Evolutionary conservation across 345 rosid genomes (phyloP), one percentile per base, ranked within the genome.

Genomic region (Heritiera fomes): DNA sequence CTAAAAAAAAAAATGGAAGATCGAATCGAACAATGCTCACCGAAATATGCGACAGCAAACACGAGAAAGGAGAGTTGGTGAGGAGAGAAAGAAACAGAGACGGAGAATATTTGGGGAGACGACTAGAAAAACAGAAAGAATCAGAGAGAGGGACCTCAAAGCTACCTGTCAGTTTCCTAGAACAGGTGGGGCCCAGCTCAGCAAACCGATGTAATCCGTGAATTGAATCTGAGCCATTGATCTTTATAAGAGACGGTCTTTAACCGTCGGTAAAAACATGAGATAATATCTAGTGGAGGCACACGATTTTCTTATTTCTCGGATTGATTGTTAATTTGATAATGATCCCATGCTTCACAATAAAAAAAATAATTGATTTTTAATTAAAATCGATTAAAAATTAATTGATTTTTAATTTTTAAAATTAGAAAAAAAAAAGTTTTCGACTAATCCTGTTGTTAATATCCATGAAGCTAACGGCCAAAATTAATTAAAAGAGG

Each of bases 161-260:
- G 71, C 53, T 13, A 78, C 80, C 80, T 53, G 84, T 81, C 80
- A 65, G 41, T 40, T 77, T 67, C 10, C 18, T 14, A 58, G 56
- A 46, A 56, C 1, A 34, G 66, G 20, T 2, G 34, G 81, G 79
- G 68, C 79, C 86, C 80, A 65, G 60, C 83, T 68, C 60, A 63
- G 41, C 59, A 3, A 56, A 65, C 71, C 43, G 34, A 32, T 43
- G 8, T 52, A 67, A 34, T 34, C 38, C 3, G 38, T 34, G 3
- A 3, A 34, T 34, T 34, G 38, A 34, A 55, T 77, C 77, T 38
- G 14, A 58, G 23, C 84, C 85, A 78, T 81, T 50, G 75, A 79
- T 56, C 23, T 32, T 40, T 17, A 45, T 7, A 0, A 18, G n/a
- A 8, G 6, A 2, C 6, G 13, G n/a, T 28, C 32, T 62, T 60